Conservation (phyloP, 2,329 filamentous ascomycete genomes). For the Fusarium newnesense region DNA sequence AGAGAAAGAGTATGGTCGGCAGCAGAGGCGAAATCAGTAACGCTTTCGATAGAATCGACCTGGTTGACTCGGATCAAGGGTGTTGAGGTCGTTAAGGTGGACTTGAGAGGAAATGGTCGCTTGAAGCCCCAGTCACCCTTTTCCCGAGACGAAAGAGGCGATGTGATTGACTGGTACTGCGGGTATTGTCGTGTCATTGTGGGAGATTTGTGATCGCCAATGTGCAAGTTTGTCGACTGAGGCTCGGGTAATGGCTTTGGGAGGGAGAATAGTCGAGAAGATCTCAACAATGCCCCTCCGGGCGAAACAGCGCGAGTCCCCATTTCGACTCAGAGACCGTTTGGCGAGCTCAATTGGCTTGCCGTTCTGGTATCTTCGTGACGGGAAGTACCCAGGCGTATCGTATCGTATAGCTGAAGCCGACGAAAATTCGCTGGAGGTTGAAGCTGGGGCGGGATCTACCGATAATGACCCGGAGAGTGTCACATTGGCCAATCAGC, state of each 20-base stretch:
- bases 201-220: constrained; percentile 51
- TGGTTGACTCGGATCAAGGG: constrained; percentile 80
- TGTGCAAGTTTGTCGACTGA: constrained; percentile 55
- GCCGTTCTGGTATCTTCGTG: constrained; percentile 35
- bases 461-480: constrained; percentile 49
- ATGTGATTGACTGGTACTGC: constrained; percentile 84
- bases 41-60: constrained; percentile 85
- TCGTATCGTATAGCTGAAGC: constrained; percentile 10
- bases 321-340: constrained; percentile 47
- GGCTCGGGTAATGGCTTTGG: constrained; percentile 78
- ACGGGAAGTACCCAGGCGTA: constrained; percentile 22
- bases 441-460: constrained; percentile 39
- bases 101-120: constrained; percentile 79
- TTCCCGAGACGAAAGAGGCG: constrained; percentile 75
- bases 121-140: constrained; percentile 95
- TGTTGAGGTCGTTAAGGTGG: constrained; percentile 76
- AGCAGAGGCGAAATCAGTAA: constrained; percentile 89
- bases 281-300: constrained; percentile 78
- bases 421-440: constrained; percentile 46
- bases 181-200: constrained; percentile 77
- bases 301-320: constrained; percentile 60
- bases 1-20: constrained; percentile 83
- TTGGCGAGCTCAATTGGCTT: constrained; percentile 47
- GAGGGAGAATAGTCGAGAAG: constrained; percentile 89
- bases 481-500: constrained; percentile 33